Percentiles rank a stretch among this genome's conserved stretches.
phyloP scores from a whole-genome alignment of 768 basidiomycete genomes.

The Saitozyma sp. region DNA sequence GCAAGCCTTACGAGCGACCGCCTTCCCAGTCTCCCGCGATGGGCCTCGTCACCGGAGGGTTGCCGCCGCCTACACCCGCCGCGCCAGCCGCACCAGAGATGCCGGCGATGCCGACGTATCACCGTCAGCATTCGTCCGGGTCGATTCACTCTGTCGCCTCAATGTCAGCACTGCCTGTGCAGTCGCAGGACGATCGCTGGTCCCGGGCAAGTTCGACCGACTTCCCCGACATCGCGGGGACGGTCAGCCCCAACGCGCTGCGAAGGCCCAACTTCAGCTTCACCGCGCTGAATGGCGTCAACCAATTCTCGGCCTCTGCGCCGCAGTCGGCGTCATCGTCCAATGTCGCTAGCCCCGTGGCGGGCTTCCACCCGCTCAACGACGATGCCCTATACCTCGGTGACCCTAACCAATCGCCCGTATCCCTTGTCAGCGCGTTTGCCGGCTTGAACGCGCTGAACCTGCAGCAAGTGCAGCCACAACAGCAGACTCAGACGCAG shows the following conservation, averaged over 20 bases:
- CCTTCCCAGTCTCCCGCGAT: slow-evolving; percentile 28
- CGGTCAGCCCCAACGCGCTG: slow-evolving; percentile 38
- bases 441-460: slow-evolving; percentile 11
- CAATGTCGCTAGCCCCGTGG: slow-evolving; percentile 22
- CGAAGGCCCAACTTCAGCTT: slow-evolving; percentile 33
- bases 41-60: slow-evolving; percentile 6
- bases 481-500: slow-evolving; percentile 22
- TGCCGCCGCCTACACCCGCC: slow-evolving; percentile 4
- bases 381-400: slow-evolving; percentile 27
- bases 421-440: slow-evolving; percentile 21
- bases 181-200: background rate
- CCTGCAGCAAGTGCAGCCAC: background rate
- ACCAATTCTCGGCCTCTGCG: slow-evolving; percentile 1
- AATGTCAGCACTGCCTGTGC: background rate
- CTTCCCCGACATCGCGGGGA: slow-evolving; percentile 11
- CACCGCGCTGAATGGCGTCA: slow-evolving; percentile 8
- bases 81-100: background rate
- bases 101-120: slow-evolving; percentile 15
- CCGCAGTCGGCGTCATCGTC: slow-evolving; percentile 17
- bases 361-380: slow-evolving; percentile 5
- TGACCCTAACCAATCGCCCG: slow-evolving; percentile 19
- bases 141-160: slow-evolving; percentile 26
- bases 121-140: slow-evolving; percentile 22
- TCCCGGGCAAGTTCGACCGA: background rate
- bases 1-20: slow-evolving; percentile 45